Evolutionary conservation across 1,139 yeast species (phyloP), one percentile per base, ranked within the genome.

Genomic region (Schwanniomyces etchellsii): DNA sequence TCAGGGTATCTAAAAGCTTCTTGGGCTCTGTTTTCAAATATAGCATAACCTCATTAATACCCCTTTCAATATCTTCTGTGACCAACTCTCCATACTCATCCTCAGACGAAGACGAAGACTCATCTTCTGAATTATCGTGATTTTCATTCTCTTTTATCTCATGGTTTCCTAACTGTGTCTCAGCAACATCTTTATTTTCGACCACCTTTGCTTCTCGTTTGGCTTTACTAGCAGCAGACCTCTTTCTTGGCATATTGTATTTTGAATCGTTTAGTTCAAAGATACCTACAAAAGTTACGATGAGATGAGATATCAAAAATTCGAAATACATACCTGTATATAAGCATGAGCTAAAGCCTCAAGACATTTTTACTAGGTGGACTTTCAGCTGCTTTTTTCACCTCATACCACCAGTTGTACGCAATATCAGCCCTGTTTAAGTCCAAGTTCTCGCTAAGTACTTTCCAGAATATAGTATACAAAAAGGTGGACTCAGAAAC

Each of bases 21-120:
- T 48, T 46, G 31, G 91, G 91, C 35, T 83, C 77, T 5, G 67
- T 66, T 47, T 74, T 76, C 38, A 93, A 73, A 0, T 95, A 81
- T 15, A 62, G 52, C 34, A 93, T 57, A 2, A 91, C 95, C 30
- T 77, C 67, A 34, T 73, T 66, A 43, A 93, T 81, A 7, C 94
- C 94, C 12, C 67, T 57, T 42, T 93, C 96, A 5, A 93, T 85
- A 33, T 83, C 88, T 29, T 77, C 88, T 0, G 97, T 91, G 33
- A 85, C 68, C 35, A 91, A 63, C 24, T 86, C 95, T 28, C 96
- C 99, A 45, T 57, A 81, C 39, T 89, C 96, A 50, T 93, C 99
- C 56, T 93, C 99, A 4, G 81, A 91, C 51, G 86, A 96, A 2
- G 66, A 59, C 4, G 64, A 54, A 2, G 67, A 56, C 12, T 51